Evolutionary conservation across 1,284 basidiomycete species (phyloP).

Genomic region (Pyrrhoderma lamaoense): DNA sequence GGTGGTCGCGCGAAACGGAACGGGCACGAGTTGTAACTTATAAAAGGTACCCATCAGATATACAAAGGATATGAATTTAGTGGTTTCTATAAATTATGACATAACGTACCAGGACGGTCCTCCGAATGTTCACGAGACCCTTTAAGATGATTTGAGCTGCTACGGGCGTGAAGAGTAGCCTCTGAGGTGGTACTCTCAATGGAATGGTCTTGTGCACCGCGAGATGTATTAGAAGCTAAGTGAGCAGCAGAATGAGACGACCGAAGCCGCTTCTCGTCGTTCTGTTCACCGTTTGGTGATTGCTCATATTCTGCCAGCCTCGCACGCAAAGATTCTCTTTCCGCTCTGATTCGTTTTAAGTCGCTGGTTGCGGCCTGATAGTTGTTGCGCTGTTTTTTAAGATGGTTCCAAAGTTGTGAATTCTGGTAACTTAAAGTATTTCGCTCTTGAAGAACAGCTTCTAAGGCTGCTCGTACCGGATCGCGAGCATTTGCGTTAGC

Average conservation of each 20-base stretch:
- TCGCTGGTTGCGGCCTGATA: conserved; percentile 72
- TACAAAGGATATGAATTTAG: conserved; percentile 2
- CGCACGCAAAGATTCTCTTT: conserved; percentile 63
- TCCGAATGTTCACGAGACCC: conserved; percentile 41
- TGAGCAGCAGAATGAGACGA: conserved; percentile 8
- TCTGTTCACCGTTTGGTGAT: conserved; percentile 27
- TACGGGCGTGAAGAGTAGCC: conserved; percentile 21
- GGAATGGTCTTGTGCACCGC: neutral
- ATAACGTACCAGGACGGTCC: conserved; percentile 38
- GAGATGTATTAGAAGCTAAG: neutral
- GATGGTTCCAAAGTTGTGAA: conserved; percentile 84
- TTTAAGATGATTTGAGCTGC: conserved; percentile 15
- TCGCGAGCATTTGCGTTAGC: conserved; percentile 43
- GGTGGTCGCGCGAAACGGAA: conserved; percentile 23
- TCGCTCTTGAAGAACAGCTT: conserved; percentile 66
- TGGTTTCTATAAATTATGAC: neutral
- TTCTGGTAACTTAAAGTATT: conserved; percentile 77
- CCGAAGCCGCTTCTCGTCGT: conserved; percentile 25
- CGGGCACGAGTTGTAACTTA: conserved; percentile 12
- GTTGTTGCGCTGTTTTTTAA: conserved; percentile 76
- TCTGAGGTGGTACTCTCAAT: conserved; percentile 14
- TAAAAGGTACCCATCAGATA: neutral
- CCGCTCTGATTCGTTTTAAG: conserved; percentile 70
- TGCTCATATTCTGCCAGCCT: conserved; percentile 37
- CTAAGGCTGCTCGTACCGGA: conserved; percentile 61